Evolutionary conservation across 2,329 filamentous ascomycete genomes (phyloP).

Genomic region (Beauveria pseudobassiana): DNA sequence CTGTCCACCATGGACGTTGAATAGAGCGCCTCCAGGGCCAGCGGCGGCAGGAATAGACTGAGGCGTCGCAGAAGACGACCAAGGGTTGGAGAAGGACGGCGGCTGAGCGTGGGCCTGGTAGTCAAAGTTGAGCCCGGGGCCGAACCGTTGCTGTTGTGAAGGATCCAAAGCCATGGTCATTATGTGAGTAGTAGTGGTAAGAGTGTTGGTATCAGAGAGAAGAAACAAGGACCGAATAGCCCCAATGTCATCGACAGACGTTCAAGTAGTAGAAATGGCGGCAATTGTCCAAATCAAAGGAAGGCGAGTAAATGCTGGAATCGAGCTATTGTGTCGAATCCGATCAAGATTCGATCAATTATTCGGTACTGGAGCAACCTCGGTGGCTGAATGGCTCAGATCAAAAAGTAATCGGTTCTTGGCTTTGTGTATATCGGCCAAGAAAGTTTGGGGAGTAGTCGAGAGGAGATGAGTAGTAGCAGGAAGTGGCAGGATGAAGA

Average conservation of each 20-base stretch:
- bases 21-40: slow-evolving; percentile 48
- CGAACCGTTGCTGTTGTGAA: slow-evolving; percentile 78
- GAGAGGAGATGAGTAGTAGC: background rate
- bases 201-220: background rate
- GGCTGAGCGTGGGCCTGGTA: slow-evolving; percentile 47
- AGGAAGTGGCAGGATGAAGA: slow-evolving; percentile 12
- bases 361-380: background rate
- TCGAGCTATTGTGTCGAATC: background rate
- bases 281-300: background rate
- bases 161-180: slow-evolving; percentile 97
- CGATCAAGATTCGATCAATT: background rate
- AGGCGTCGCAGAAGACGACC: slow-evolving; percentile 52
- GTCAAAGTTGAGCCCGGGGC: slow-evolving; percentile 68
- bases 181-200: slow-evolving; percentile 27
- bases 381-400: background rate
- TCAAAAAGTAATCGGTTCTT: background rate
- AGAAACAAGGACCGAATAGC: slow-evolving; percentile 15
- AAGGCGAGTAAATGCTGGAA: background rate
- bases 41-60: slow-evolving; percentile 37
- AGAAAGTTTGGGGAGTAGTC: background rate
- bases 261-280: background rate
- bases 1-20: slow-evolving; percentile 46
- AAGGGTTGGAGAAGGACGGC: slow-evolving; percentile 85
- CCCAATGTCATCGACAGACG: slow-evolving; percentile 9
- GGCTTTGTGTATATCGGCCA: background rate